Evolutionary conservation across 495 filamentous ascomycete species (phyloP).

Genomic region (Neurospora africana): DNA sequence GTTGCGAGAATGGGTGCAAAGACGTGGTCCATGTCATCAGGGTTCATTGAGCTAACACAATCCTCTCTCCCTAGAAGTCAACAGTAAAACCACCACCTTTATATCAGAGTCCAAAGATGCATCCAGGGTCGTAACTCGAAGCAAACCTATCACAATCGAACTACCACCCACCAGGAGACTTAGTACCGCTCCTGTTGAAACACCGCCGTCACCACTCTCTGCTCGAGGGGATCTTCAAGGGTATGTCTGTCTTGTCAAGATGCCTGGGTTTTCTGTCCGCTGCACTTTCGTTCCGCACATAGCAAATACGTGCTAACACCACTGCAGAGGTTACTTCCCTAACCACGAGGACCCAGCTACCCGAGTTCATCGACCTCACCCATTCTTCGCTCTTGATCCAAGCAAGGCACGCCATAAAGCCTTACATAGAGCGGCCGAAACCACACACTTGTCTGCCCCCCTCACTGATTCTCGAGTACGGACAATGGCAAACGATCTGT

Average conservation of each 20-base stretch:
- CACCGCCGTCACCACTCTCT: slow-evolving; percentile 32
- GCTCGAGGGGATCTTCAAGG: slow-evolving; percentile 41
- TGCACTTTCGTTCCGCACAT: neutral
- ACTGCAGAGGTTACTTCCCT: slow-evolving; percentile 40
- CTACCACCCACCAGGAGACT: slow-evolving; percentile 22
- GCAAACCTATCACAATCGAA: slow-evolving; percentile 38
- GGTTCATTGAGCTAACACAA: neutral
- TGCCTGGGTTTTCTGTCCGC: neutral
- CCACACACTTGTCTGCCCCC: slow-evolving; percentile 6
- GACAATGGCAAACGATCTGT: neutral
- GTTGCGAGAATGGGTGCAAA: neutral
- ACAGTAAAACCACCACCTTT: neutral
- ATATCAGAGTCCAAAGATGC: neutral
- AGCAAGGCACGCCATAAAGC: slow-evolving; percentile 26
- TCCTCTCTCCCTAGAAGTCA: neutral
- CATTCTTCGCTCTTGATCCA: slow-evolving; percentile 27
- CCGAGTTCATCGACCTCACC: slow-evolving; percentile 28
- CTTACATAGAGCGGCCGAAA: slow-evolving; percentile 18
- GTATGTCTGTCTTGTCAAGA: slow-evolving; percentile 21
- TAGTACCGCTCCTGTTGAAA: slow-evolving; percentile 26
- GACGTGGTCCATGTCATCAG: neutral
- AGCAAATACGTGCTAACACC: neutral
- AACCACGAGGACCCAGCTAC: slow-evolving; percentile 35
- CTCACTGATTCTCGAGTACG: slow-evolving; percentile 8
- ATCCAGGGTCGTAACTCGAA: slow-evolving; percentile 7